phyloP scores from a whole-genome alignment of 2,329 filamentous ascomycete species.

The Lojkania enalia region DNA sequence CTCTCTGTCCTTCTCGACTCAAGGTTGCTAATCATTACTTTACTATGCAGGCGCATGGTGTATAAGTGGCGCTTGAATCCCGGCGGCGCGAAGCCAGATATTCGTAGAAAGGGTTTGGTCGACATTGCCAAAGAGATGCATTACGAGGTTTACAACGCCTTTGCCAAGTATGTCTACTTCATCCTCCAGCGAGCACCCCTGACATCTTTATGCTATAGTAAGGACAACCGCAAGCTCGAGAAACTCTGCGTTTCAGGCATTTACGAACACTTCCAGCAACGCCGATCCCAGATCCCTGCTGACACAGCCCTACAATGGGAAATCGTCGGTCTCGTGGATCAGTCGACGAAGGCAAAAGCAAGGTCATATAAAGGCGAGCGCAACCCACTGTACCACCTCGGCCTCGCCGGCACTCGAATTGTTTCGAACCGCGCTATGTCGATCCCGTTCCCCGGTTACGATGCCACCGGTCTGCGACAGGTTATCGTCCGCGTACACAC shows the following conservation, averaged over 20 bases:
- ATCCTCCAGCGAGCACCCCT: conserved; percentile 6
- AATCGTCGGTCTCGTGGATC: conserved; percentile 7
- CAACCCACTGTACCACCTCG: conserved; percentile 9
- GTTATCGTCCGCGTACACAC: conserved; percentile 30
- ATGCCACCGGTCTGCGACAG: conserved; percentile 23
- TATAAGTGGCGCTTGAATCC: background rate
- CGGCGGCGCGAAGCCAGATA: background rate
- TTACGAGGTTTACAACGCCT: conserved; percentile 62
- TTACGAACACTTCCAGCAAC: conserved; percentile 54
- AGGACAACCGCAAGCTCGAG: conserved; percentile 57
- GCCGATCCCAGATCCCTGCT: conserved; percentile 57
- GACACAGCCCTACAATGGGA: conserved; percentile 54
- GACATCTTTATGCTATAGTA: too few species aligned
- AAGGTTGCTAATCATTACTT: background rate
- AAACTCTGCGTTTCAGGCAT: conserved; percentile 60
- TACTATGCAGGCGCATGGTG: background rate
- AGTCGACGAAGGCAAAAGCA: too few species aligned
- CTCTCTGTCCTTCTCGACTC: too few species aligned
- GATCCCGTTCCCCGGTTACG: conserved; percentile 47
- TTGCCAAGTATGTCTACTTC: conserved; percentile 50
- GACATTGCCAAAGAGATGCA: conserved; percentile 61
- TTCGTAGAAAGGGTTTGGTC: conserved; percentile 9
- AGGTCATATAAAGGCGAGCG: conserved; percentile 8
- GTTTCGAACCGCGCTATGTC: conserved; percentile 59
- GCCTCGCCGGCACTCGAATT: conserved; percentile 50